phyloP scores from a whole-genome alignment of 129 eudicot genomes.

The Dittrichia graveolens region DNA sequence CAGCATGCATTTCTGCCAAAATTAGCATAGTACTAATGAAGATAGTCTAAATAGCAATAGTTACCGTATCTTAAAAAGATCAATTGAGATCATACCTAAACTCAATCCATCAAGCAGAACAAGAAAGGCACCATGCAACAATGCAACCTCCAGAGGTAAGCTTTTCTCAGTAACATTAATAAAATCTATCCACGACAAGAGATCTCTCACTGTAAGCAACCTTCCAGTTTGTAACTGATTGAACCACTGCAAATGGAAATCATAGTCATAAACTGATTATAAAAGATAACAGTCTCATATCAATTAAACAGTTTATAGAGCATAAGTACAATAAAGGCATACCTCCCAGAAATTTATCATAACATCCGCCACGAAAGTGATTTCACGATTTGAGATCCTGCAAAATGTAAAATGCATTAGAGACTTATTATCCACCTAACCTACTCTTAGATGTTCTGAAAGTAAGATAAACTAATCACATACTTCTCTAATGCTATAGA shows the following conservation, averaged over 20 bases:
- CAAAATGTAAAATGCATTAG: constrained; percentile 11
- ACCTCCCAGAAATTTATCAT: constrained; percentile 88
- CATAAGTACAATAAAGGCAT: constrained; percentile 20
- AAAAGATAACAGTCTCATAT: not conserved
- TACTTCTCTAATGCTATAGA: constrained; percentile 74
- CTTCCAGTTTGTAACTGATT: constrained; percentile 72
- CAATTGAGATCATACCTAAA: constrained; percentile 57
- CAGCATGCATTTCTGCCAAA: not conserved
- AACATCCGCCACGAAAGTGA: constrained; percentile 53
- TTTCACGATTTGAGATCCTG: constrained; percentile 58
- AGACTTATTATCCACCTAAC: constrained; percentile 1
- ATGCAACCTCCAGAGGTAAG: constrained; percentile 60
- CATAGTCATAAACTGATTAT: constrained; percentile 7
- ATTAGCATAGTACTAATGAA: not conserved
- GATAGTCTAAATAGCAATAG: not conserved
- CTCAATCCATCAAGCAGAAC: constrained; percentile 92
- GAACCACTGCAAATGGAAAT: constrained; percentile 74
- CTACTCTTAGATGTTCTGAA: not conserved
- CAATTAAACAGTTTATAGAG: not conserved
- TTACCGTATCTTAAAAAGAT: not conserved
- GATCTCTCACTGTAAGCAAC: constrained; percentile 86
- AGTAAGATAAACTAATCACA: not conserved
- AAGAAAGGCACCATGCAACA: constrained; percentile 86
- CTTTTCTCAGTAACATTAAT: constrained; percentile 52
- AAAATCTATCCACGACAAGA: constrained; percentile 89